These are phyloP conservation scores for Auricularia heimuer DNA, from an alignment of 768 basidiomycete species.

Conservation along the genomic window DNA sequence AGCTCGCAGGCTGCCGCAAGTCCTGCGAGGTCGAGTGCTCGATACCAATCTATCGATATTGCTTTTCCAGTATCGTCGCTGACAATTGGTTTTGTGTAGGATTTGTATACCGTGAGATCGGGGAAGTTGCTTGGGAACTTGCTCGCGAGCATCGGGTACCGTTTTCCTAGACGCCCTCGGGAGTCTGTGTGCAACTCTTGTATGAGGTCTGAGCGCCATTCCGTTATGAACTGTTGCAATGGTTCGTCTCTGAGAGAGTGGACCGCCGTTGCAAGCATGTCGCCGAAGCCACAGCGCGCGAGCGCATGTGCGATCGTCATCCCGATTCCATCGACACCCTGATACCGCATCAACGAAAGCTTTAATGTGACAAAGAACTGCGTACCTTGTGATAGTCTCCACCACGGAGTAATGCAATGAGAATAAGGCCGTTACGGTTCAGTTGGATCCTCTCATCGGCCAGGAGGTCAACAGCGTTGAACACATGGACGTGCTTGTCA, in stretches of 20 bases:
- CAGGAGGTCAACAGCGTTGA: constrained; percentile 27
- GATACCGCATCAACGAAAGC: constrained; percentile 6
- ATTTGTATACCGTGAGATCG: constrained; percentile 57
- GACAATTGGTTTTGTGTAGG: constrained; percentile 71
- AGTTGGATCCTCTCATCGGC: constrained; percentile 42
- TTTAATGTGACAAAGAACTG: not conserved
- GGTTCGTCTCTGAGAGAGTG: constrained; percentile 29
- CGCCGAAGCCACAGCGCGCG: constrained; percentile 73
- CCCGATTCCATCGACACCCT: constrained; percentile 58
- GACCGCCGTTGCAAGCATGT: constrained; percentile 39
- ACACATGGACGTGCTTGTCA: constrained; percentile 51
- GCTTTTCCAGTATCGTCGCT: constrained; percentile 46
- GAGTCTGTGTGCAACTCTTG: constrained; percentile 57
- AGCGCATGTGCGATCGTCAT: constrained; percentile 64
- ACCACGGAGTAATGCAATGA: constrained; percentile 75
- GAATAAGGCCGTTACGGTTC: constrained; percentile 56
- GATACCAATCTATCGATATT: constrained; percentile 34
- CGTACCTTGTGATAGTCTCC: constrained; percentile 73
- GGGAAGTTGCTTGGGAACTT: constrained; percentile 61
- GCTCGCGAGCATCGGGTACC: constrained; percentile 66
- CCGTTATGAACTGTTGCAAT: constrained; percentile 22
- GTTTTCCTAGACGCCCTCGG: constrained; percentile 87
- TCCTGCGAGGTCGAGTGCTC: constrained; percentile 58
- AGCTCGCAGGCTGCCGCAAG: constrained; percentile 76
- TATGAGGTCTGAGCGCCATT: constrained; percentile 56